Evolutionary conservation across 2,329 filamentous ascomycete species (phyloP), one percentile per base, ranked within the genome.

Genomic region (Coniochaeta sp.): DNA sequence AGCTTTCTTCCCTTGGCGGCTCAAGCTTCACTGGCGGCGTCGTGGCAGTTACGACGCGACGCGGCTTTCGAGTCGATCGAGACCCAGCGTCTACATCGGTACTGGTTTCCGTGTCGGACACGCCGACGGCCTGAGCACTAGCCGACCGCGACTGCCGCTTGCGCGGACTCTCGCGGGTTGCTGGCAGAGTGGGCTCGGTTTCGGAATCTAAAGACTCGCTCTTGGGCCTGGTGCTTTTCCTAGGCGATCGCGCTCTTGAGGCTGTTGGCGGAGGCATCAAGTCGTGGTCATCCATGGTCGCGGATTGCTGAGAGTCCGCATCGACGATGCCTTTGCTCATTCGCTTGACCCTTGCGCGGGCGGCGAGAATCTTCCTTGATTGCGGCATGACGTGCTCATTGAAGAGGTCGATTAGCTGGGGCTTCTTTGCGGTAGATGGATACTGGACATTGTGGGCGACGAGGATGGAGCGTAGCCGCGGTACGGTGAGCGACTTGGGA

Each of bases 361-460:
- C 86, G 14, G 84, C 83, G 34, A 96, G 80, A 26, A 98, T 83
- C 73, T 89, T 90, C 65, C 84, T 84, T 1, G 91, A 88, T 67
- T 93, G 88, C 0, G 93, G 89, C 5, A 90, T 76, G 31, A 99
- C 83, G 64, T 95, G 79, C 34, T 89, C 81, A 70, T 89, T 87
- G 74, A 99, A 92, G 55, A 98, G 85, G 8, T 89, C 86, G 62
- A 99, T 81, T 24, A 99, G 85, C 70, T 96, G 89, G 0, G 86
- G 79, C 78, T 99, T 99, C 78, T 98, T 99, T 14, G 95, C 92
- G 5, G 88, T 93, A 0, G 91, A 88, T 6, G 93, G 89, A 71
- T 96, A 98, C 40, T 86, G 77, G 69, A 98, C 80, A 71, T 92
- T 89, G 77, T 99, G 91, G 65, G 87, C 89, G 69, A 98, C 90